A percentile compares a stretch with the other conserved stretches of the same genome.
Conservation (phyloP, 441 rosid species). For the Caryocar brasiliense region DNA sequence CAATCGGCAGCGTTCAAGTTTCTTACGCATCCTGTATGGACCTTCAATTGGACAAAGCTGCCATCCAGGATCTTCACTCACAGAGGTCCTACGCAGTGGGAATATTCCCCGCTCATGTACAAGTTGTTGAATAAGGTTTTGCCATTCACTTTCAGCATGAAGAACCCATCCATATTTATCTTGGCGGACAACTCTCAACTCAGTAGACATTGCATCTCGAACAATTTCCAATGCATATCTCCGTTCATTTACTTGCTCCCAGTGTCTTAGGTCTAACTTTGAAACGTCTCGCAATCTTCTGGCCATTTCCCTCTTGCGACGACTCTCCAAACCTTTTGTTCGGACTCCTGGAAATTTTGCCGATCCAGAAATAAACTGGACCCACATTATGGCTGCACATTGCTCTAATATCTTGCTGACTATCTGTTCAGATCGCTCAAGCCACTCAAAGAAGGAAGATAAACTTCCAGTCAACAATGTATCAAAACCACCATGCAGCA, state of each 20-base stretch:
- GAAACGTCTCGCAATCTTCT: constrained; percentile 79
- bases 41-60: constrained; percentile 99
- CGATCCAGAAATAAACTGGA: constrained; percentile 89
- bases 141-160: constrained; percentile 99
- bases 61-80: constrained; percentile 77
- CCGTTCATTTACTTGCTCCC: constrained; percentile 94
- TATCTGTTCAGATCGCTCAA: constrained; percentile 64
- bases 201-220: constrained; percentile 98
- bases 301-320: constrained; percentile 89
- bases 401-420: constrained; percentile 91
- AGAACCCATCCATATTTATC: constrained; percentile 99
- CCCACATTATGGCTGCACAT: constrained; percentile 98
- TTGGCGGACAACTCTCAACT: constrained; percentile 98
- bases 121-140: constrained; percentile 95
- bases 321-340: constrained; percentile 92
- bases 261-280: constrained; percentile 78
- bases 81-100: constrained; percentile 60
- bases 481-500: constrained; percentile 94
- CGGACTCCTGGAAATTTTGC: constrained; percentile 97
- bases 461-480: constrained; percentile 76
- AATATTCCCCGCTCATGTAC: constrained; percentile 97
- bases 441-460: constrained; percentile 81
- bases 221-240: constrained; percentile 93
- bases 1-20: constrained; percentile 86
- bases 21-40: constrained; percentile 99